A percentile compares a stretch with the other conserved stretches of the same genome.
Evolutionary conservation across 1,284 basidiomycete genomes (phyloP).

Genomic region (Hemileia vastatrix): DNA sequence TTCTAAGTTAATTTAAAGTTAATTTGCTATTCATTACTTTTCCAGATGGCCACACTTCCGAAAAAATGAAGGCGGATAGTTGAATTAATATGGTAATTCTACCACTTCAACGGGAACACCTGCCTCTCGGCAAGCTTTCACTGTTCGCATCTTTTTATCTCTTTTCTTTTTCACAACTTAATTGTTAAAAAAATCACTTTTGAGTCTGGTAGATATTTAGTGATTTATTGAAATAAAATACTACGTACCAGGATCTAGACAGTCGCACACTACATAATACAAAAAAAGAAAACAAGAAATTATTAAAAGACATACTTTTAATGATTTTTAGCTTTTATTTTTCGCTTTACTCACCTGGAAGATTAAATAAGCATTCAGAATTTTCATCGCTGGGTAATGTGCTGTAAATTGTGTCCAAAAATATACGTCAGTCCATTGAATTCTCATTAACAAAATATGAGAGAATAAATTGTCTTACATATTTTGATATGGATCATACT

Average conservation of each 20-base stretch:
- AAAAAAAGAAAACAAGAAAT: not conserved
- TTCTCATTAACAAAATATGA: not conserved
- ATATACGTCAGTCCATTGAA: not conserved
- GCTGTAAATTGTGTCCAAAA: not conserved
- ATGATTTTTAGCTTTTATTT: slow-evolving; percentile 5
- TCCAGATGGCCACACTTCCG: too few species aligned
- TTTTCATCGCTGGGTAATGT: slow-evolving; percentile 18
- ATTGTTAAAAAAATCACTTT: not conserved
- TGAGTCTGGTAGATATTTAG: not conserved
- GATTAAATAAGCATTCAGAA: slow-evolving; percentile 20
- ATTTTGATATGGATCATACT: slow-evolving; percentile 18
- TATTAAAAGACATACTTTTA: not conserved
- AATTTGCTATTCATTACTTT: too few species aligned
- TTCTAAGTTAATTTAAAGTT: too few species aligned
- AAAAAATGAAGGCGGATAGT: too few species aligned
- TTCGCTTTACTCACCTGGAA: slow-evolving; percentile 18
- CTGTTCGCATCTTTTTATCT: slow-evolving; percentile 11
- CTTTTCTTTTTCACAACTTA: slow-evolving; percentile 3
- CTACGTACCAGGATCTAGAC: too few species aligned
- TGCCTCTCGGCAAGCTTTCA: slow-evolving; percentile 13
- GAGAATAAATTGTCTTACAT: not conserved
- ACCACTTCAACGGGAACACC: slow-evolving; percentile 20
- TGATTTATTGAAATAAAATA: too few species aligned
- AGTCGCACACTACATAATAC: not conserved
- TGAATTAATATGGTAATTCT: too few species aligned